A percentile compares a stretch with the other conserved stretches of the same genome.
These are phyloP conservation scores for Sporothrix phasma DNA, from an alignment of 2,329 filamentous ascomycete genomes.

Conservation along the genomic window DNA sequence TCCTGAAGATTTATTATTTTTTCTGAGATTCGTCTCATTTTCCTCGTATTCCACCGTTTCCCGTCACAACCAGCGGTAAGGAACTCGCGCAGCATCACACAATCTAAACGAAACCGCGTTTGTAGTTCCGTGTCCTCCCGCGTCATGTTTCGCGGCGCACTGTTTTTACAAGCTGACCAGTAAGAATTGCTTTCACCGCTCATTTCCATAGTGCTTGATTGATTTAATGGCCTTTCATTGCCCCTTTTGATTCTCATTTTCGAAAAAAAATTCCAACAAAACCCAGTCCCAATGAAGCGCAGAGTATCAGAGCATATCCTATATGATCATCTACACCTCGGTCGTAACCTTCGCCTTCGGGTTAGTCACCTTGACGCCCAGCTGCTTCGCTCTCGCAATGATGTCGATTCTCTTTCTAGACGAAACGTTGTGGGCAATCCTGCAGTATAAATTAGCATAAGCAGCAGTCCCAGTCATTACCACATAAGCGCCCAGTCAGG, in stretches of 20 bases:
- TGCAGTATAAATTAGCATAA: slow-evolving; percentile 36
- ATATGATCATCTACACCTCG: slow-evolving; percentile 53
- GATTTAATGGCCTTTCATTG: slow-evolving; percentile 2
- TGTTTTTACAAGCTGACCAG: neutral
- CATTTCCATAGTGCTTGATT: neutral
- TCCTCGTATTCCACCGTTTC: neutral
- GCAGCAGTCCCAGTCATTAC: neutral
- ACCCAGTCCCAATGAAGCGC: slow-evolving; percentile 16
- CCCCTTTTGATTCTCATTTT: slow-evolving; percentile 3
- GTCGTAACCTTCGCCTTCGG: slow-evolving; percentile 97
- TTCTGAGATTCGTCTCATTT: neutral
- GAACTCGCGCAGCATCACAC: neutral
- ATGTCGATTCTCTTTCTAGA: slow-evolving; percentile 99
- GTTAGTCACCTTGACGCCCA: slow-evolving; percentile 99
- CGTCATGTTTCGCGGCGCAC: neutral
- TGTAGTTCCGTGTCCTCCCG: neutral
- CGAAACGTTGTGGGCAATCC: slow-evolving; percentile 96
- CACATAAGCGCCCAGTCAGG: neutral
- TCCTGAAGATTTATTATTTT: neutral
- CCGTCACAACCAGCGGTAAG: neutral
- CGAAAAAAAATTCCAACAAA: slow-evolving; percentile 8
- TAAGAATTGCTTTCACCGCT: neutral
- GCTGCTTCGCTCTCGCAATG: slow-evolving; percentile 90
- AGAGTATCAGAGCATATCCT: slow-evolving; percentile 10
- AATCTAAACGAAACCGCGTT: neutral